Evolutionary conservation across 768 basidiomycete genomes (phyloP).

Genomic region (Polyporus arcularius): DNA sequence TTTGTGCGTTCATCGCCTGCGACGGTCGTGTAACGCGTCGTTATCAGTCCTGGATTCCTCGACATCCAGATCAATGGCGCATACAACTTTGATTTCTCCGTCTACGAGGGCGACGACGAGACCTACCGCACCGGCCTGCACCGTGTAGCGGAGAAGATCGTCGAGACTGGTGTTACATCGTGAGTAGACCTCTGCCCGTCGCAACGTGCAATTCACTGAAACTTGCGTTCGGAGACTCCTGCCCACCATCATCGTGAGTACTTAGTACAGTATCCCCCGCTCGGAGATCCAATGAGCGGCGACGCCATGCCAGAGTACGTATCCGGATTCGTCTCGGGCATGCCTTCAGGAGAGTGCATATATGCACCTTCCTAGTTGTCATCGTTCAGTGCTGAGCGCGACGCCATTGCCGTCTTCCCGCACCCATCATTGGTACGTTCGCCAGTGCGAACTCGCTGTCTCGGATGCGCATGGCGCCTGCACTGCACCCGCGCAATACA

Average conservation of each 20-base stretch:
- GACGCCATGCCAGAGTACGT: too few species aligned
- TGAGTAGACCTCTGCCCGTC: constrained; percentile 41
- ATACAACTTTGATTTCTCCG: constrained; percentile 85
- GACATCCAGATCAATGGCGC: constrained; percentile 92
- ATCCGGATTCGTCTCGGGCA: too few species aligned
- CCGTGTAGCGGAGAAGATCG: constrained; percentile 71
- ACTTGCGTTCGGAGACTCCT: constrained; percentile 21
- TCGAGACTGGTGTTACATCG: constrained; percentile 89
- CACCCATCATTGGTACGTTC: too few species aligned
- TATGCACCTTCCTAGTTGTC: too few species aligned
- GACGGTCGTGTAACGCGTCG: too few species aligned
- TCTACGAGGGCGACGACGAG: constrained; percentile 72
- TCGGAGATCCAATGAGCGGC: neutral
- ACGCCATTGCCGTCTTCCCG: too few species aligned
- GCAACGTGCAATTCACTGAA: constrained; percentile 4
- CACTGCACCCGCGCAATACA: too few species aligned
- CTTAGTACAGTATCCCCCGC: neutral
- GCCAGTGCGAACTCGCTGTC: too few species aligned
- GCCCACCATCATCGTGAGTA: constrained; percentile 56
- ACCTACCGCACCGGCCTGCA: constrained; percentile 68
- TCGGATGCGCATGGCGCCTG: too few species aligned
- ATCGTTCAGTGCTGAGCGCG: too few species aligned
- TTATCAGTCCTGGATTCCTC: constrained; percentile 73
- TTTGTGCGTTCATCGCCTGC: neutral
- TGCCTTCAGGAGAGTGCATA: too few species aligned